These are phyloP conservation scores for Neoboletus magnificus DNA, from an alignment of 768 basidiomycete genomes.

Conservation along the genomic window DNA sequence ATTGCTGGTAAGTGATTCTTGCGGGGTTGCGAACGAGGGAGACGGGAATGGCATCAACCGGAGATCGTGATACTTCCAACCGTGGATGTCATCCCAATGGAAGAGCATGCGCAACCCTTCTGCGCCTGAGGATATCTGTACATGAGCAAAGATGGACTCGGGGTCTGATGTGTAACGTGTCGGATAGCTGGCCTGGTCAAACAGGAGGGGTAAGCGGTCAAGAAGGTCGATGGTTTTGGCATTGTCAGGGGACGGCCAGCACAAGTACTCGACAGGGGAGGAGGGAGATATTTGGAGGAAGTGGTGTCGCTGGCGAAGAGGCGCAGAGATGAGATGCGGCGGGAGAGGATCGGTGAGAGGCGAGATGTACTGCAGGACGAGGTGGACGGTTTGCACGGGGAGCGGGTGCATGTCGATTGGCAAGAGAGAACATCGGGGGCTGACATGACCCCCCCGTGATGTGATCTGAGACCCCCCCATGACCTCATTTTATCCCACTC, in stretches of 20 bases:
- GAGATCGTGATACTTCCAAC: slow-evolving; percentile 72
- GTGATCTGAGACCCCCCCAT: slow-evolving; percentile 9
- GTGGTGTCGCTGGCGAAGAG: slow-evolving; percentile 61
- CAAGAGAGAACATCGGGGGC: not conserved
- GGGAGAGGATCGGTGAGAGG: slow-evolving; percentile 54
- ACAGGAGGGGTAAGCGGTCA: slow-evolving; percentile 32
- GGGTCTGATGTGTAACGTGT: slow-evolving; percentile 44
- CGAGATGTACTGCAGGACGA: slow-evolving; percentile 56
- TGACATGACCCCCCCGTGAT: slow-evolving; percentile 15
- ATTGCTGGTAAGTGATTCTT: slow-evolving; percentile 25
- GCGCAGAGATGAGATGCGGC: slow-evolving; percentile 54
- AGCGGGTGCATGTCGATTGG: slow-evolving; percentile 32
- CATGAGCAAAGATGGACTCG: slow-evolving; percentile 57
- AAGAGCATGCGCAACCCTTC: slow-evolving; percentile 60
- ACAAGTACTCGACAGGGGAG: slow-evolving; percentile 54
- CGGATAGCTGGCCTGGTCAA: slow-evolving; percentile 30
- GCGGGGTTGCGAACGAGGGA: slow-evolving; percentile 29
- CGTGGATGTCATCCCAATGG: slow-evolving; percentile 52
- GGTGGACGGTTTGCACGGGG: slow-evolving; percentile 38
- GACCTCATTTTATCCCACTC: slow-evolving; percentile 9
- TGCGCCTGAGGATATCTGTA: slow-evolving; percentile 38
- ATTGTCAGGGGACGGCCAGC: slow-evolving; percentile 54
- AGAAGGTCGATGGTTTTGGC: slow-evolving; percentile 42
- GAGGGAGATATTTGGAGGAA: slow-evolving; percentile 56
- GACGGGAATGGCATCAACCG: slow-evolving; percentile 69